These are phyloP conservation scores for Haplosporangium sp. DNA, from an alignment of 371 early-diverging fungal species.

Conservation along the genomic window DNA sequence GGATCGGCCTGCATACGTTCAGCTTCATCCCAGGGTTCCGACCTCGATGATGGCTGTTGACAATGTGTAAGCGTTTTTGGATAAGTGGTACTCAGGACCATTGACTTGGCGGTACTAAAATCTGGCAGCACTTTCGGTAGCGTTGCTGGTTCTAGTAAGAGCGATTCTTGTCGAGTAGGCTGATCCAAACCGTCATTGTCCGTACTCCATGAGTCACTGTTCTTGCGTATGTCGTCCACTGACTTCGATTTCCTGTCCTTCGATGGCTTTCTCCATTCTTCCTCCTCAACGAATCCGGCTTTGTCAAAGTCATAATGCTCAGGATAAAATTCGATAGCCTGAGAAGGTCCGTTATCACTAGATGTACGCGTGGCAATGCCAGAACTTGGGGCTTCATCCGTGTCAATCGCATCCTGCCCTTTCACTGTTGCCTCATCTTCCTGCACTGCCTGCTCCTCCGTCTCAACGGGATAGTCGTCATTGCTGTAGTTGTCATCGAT, in stretches of 20 bases:
- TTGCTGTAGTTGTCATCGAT: background rate
- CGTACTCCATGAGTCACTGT: background rate
- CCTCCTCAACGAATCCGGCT: constrained; percentile 19
- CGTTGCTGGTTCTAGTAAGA: background rate
- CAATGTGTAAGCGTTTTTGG: no score
- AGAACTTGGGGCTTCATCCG: background rate
- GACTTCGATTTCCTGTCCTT: background rate
- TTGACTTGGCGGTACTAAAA: constrained; percentile 9
- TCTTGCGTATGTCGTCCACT: background rate
- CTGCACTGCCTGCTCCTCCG: no score
- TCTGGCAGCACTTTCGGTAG: constrained; percentile 3
- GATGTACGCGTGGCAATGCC: no score
- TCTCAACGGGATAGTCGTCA: background rate
- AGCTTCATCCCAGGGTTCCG: no score
- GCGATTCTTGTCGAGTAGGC: background rate
- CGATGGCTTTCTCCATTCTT: constrained; percentile 17
- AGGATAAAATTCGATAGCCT: background rate
- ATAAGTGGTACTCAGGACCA: no score
- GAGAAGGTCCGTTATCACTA: no score
- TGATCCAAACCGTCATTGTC: background rate
- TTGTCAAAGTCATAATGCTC: constrained; percentile 17
- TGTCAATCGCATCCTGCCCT: background rate
- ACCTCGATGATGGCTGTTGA: no score
- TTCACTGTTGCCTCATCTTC: no score
- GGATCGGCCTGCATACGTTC: no score